phyloP scores from a whole-genome alignment of 108 stramenopile species.

The Skeletonema grethae region DNA sequence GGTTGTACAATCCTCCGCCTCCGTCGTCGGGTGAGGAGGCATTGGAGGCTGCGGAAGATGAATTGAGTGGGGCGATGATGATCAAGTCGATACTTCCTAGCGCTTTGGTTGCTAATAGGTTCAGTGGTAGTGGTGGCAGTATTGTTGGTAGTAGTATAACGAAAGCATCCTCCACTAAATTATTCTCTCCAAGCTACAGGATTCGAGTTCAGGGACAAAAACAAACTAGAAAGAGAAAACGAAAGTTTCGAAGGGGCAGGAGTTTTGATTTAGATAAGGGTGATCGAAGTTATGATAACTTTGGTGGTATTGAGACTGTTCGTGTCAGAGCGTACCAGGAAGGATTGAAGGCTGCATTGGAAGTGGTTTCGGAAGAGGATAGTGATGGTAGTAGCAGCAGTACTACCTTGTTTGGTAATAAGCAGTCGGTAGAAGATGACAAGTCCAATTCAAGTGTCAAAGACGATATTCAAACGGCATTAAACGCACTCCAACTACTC shows the following conservation, averaged over 20 bases:
- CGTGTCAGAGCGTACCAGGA: conserved; percentile 52
- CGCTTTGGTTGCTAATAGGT: background rate
- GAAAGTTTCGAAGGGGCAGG: conserved; percentile 44
- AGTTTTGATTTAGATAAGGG: conserved; percentile 67
- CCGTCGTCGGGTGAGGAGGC: conserved; percentile 45
- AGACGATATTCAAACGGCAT: conserved; percentile 27
- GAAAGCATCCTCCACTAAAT: conserved; percentile 7
- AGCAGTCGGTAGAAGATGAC: background rate
- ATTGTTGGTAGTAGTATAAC: conserved; percentile 1
- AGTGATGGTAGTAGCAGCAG: conserved; percentile 36
- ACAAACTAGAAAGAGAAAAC: conserved; percentile 24
- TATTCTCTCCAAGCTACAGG: conserved; percentile 3
- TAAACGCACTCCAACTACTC: conserved; percentile 23
- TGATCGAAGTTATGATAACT: conserved; percentile 55
- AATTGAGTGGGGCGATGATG: conserved; percentile 16
- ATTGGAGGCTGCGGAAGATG: conserved; percentile 47
- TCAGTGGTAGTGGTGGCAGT: background rate
- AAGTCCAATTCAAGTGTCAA: background rate
- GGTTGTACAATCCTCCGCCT: conserved; percentile 33
- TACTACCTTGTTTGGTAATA: conserved; percentile 36
- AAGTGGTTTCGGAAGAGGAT: background rate
- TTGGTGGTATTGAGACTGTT: conserved; percentile 69
- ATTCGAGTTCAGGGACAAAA: conserved; percentile 1
- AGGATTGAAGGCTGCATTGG: conserved; percentile 28
- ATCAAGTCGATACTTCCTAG: background rate